Base-by-base conservation (phyloP, 83 land plant species). In the Diphasiastrum complanatum region DNA sequence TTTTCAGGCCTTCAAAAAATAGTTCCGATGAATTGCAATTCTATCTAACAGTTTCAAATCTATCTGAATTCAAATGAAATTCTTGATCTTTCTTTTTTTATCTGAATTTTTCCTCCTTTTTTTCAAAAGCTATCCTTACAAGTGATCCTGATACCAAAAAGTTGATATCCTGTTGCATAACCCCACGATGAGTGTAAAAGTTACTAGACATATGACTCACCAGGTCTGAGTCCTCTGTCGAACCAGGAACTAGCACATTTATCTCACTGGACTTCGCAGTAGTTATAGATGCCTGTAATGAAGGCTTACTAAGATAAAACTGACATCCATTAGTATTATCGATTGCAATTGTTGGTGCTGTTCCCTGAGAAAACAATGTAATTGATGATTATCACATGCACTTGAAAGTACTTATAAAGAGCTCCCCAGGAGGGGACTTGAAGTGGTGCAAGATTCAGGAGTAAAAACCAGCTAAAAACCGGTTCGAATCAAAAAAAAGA, bases 191-290 rank as follows among this genome's bases (percentile, higher is more conserved):
- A 11, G 32, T 19, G 33, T 32, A 3, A 24, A 11, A 16, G 38
- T 12, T 19, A 47, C 30, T 5, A 45, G 27, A 2, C 12, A 24
- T 40, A 32, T 46, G 32, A 66, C 80, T 49, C 78, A 93, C 98
- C 81, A 81, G 82, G 68, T 95, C 99, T 23, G 78, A 61, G 59
- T 89, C 87, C 5, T 81, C 56, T 23, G 61, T 80, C 36, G 64
- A 66, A 56, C 82, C 87, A 72, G 96, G 92, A 12, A 89, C 85
- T 35, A 95, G 63, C 27, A 95, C 96, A 69, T 95, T 95, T 52
- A 89, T 72, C 53, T 89, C 99, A 80, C 92, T 89, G 51, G 99
- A 89, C 74, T 95, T 95, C 4, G 99, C 92, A 11, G 99, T 89
- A 23, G 99, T 84, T 19, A 95, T 86, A 47, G 97, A 84, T 26